Evolutionary conservation across 2,329 filamentous ascomycete genomes (phyloP), one percentile per base, ranked within the genome.

Genomic region (Teratosphaeria epicoccoides): DNA sequence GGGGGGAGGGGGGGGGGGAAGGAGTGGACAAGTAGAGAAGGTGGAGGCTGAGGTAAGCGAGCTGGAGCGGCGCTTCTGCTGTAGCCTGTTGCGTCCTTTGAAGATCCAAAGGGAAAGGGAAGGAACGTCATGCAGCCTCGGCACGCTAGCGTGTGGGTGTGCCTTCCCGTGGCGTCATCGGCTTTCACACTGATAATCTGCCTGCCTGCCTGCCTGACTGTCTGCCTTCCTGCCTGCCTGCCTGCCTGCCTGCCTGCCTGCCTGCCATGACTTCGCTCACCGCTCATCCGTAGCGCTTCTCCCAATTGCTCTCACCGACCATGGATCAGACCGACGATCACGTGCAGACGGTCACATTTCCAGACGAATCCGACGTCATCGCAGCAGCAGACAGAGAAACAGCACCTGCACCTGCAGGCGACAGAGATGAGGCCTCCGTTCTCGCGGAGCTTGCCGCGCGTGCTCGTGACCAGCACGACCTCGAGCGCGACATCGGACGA

Each of bases 381-480:
- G 1, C 40, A 2, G 14, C 22, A 14, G 2, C 23, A 20, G 26
- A 25, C 43, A 24, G 43, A 26, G 14, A 40, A 2, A 20, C 33
- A 6, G n/a, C n/a, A n/a, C n/a, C n/a, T n/a, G n/a, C n/a, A n/a
- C n/a, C n/a, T n/a, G n/a, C 33, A 20, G 33, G n/a, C 6, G 33
- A 43, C 10, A 46, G 44, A 12, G 54, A 66, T 45, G 72, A 73
- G 53, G 69, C 68, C 44, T 66, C 70, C 7, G 65, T 70, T 14
- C 60, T 75, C 3, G 66, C 64, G 4, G 61, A 59, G 14, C 59
- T 70, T 4, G 62, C 65, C 3, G 66, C 68, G 6, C 63, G 60
- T 12, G 81, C 93, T 22, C 82, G 88, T 52, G 83, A 95, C 62
- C 91, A 97, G 67, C 84, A 90, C 71, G 90, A 96, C 53, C 73